Base-by-base conservation (phyloP, 352 stramenopile genomes). In the Phytopythium oedochilum region DNA sequence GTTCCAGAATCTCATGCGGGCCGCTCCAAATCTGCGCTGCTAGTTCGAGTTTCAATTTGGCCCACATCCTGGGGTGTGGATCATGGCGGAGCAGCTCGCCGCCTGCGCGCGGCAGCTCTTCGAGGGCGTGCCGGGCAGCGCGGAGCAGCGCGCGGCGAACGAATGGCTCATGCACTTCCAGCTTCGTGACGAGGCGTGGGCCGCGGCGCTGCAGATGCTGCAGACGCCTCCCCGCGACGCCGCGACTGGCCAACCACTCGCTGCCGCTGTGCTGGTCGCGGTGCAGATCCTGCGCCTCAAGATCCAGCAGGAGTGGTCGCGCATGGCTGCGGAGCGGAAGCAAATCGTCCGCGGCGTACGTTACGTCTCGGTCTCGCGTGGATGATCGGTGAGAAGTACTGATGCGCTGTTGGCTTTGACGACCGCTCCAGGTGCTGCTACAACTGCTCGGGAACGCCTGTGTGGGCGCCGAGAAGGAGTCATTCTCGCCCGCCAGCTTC, bases 211-310 rank as follows among this genome's bases (percentile, higher is more conserved):
- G 31, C 64, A 82, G 36, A 64, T 89, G 53, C 64, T 92, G 28
- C 55, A 83, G 55, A 57, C 60, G 25, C 65, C 68, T 11, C 61
- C 46, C 20, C 35, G 40, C 22, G 60, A 74, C 28, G 38, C 48
- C 15, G 47, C 46, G 25, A 62, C 49, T 25, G 65, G 56, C n/a
- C 69, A 52, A 12, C 28, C 58, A 4, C 38, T 72, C 20, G 48
- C 53, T 1, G 70, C 66, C 18, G 68, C 73, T 3, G 64, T 87
- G 52, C 63, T 89, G 26, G 77, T 89, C 32, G 80, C 77, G 18
- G 71, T 86, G 66, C 82, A 92, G 61, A 75, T 92, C 52, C 50
- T 92, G 46, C 77, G 79, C 0, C 60, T 82, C 28, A 92, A 92
- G 59, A 81, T 78, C 29, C 59, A 73, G 26, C 60, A 85, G 5